Evolutionary conservation across 805 yeast genomes (phyloP).

Genomic region (Metschnikowia santaceciliae): DNA sequence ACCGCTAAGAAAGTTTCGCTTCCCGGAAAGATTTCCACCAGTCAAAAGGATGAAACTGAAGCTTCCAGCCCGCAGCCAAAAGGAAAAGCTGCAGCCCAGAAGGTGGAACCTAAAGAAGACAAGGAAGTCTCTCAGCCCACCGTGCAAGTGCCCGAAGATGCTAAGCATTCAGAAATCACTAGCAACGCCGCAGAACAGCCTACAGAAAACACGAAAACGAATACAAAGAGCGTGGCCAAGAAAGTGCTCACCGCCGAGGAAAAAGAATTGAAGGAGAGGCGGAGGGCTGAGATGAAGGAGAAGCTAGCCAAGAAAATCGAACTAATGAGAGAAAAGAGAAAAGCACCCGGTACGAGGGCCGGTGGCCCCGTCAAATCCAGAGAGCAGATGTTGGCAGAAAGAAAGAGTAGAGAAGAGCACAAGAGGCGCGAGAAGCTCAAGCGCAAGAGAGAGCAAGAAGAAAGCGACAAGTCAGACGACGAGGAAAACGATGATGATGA

Average conservation of each 20-base stretch:
- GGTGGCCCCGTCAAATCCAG: conserved; percentile 82
- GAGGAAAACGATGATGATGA: conserved; percentile 29
- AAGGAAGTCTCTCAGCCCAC: conserved; percentile 4
- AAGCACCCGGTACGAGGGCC: conserved; percentile 82
- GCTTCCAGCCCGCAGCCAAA: background rate
- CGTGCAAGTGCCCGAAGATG: background rate
- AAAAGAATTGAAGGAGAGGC: conserved; percentile 46
- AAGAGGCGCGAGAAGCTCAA: conserved; percentile 44
- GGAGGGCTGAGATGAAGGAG: conserved; percentile 67
- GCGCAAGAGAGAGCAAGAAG: conserved; percentile 37
- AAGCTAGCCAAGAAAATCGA: conserved; percentile 73
- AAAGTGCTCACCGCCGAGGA: conserved; percentile 43
- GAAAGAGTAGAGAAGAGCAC: conserved; percentile 46
- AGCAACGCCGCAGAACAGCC: conserved; percentile 17
- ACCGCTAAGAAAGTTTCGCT: conserved; percentile 49
- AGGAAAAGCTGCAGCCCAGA: background rate
- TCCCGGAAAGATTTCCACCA: conserved; percentile 24
- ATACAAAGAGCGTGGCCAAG: conserved; percentile 14
- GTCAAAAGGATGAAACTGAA: conserved; percentile 9
- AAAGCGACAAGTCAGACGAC: conserved; percentile 38
- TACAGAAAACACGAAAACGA: conserved; percentile 4
- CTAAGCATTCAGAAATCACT: background rate
- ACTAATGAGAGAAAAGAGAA: conserved; percentile 70
- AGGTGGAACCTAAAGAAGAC: conserved; percentile 1
- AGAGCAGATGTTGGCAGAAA: conserved; percentile 70